Conservation (phyloP, 768 basidiomycete genomes). For the Solioccasus polychromus region DNA sequence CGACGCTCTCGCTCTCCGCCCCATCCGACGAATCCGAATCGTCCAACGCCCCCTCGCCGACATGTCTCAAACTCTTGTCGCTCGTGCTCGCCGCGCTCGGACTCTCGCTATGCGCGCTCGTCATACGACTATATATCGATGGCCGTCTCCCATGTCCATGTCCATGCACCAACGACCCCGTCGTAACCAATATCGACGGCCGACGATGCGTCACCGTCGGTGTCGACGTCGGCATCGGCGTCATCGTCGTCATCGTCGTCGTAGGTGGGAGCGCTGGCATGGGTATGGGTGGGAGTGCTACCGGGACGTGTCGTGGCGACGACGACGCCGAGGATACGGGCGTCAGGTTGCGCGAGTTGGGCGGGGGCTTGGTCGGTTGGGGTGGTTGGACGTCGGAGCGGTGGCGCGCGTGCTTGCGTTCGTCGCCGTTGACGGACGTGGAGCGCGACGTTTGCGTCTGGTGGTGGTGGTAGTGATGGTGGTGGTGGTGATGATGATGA, state of each 20-base stretch:
- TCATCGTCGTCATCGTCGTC: conserved; percentile 43
- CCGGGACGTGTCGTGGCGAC: conserved; percentile 48
- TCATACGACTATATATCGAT: conserved; percentile 41
- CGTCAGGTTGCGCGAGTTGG: conserved; percentile 47
- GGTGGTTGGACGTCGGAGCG: conserved; percentile 15
- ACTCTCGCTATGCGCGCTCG: conserved; percentile 29
- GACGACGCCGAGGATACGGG: conserved; percentile 58
- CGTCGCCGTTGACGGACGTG: conserved; percentile 17
- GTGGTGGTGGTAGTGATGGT: conserved; percentile 7
- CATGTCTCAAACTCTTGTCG: conserved; percentile 53
- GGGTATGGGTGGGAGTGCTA: conserved; percentile 35
- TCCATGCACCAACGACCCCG: conserved; percentile 28
- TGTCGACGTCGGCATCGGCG: conserved; percentile 43
- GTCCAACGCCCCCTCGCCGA: conserved; percentile 75
- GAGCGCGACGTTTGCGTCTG: conserved; percentile 15
- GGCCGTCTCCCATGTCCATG: conserved; percentile 33
- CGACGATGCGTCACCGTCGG: conserved; percentile 41
- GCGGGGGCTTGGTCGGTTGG: conserved; percentile 26
- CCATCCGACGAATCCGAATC: conserved; percentile 67
- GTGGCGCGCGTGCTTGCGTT: conserved; percentile 21
- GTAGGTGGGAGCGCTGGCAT: conserved; percentile 31
- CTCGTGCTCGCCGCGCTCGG: conserved; percentile 35
- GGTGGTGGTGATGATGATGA: conserved; percentile 9
- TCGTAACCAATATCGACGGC: conserved; percentile 39
- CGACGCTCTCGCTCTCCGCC: conserved; percentile 17